phyloP scores from a whole-genome alignment of 306 rosid species.

The Rosa chinensis region DNA sequence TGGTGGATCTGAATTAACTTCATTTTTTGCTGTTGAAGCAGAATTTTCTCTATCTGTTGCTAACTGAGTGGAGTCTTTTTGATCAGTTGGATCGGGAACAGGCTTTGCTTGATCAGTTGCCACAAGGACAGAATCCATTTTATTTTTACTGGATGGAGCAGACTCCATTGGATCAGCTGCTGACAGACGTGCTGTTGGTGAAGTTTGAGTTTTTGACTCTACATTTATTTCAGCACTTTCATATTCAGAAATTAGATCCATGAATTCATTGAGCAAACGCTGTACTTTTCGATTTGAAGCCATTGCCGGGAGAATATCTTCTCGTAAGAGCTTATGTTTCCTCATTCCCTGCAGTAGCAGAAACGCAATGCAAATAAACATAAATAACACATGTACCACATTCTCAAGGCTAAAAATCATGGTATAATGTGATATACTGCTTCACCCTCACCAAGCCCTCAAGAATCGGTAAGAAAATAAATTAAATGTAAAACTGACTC shows the following conservation, averaged over 20 bases:
- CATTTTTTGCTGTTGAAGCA: conserved; percentile 14
- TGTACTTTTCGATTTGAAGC: conserved; percentile 96
- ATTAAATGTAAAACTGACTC: not conserved
- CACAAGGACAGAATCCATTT: conserved; percentile 20
- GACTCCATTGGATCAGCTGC: conserved; percentile 31
- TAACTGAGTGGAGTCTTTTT: conserved; percentile 23
- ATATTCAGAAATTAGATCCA: conserved; percentile 89
- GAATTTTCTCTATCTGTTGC: conserved; percentile 26
- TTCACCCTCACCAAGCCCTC: conserved; percentile 6
- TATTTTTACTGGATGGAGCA: conserved; percentile 22
- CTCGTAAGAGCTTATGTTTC: conserved; percentile 87
- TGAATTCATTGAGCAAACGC: conserved; percentile 90
- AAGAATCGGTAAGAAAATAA: not conserved
- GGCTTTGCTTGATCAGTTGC: conserved; percentile 26
- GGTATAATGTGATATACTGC: not conserved
- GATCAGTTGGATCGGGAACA: conserved; percentile 15
- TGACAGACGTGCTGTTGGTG: conserved; percentile 30
- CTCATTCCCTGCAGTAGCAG: conserved; percentile 70
- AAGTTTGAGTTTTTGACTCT: conserved; percentile 35
- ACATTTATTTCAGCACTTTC: conserved; percentile 46
- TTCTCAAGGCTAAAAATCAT: not conserved
- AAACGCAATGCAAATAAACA: not conserved
- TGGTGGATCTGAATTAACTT: conserved; percentile 34
- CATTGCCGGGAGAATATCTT: conserved; percentile 96
- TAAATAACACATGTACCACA: not conserved